Base-by-base conservation (phyloP, 2,329 filamentous ascomycete genomes). In the Karstenula rhodostoma region DNA sequence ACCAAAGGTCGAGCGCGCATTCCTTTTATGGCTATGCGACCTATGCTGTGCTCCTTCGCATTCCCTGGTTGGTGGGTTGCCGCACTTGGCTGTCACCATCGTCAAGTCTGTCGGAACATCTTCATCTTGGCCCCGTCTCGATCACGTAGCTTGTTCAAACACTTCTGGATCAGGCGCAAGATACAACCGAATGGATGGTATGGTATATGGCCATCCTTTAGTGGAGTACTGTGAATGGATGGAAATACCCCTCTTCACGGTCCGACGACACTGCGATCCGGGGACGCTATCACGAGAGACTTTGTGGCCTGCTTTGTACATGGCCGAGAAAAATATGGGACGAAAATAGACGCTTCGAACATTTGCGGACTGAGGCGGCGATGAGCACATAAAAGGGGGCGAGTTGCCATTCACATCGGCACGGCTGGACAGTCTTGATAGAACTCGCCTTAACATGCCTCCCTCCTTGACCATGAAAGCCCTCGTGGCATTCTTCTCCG, bases 401-500 rank as follows among this genome's bases (percentile, higher is more conserved):
- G 33, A 22, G 25, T 35, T 43, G 54, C 55, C 58, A 49, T 58
- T 44, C 35, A 50, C 40, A 50, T 50, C 29, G 42, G 19, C 57
- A 47, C 48, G 58, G 37, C 8, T 44, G 52, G 17, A 42, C 40
- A 23, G 33, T 46, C 25, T 56, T 27, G 50, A 19, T 46, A 17
- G 51, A 51, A 29, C 19, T 50, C 42, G 13, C 19, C 40, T 10
- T 44, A 58, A 19, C 15, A 75, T 75, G 72, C 59, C 67, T 54
- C 67, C 66, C n/a, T 60, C 63, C 54, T 62, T 66, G 19, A 59
- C 60, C 9, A 57, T 68, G 50, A 67, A 66, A 49, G 66, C 67
- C 49, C 44, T 72, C 19, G 42, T 67, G 47, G 70, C 66, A 56
- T 67, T 73, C 44, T 67, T 70, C 52, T 66, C 69, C 23, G 64